Base-by-base conservation (phyloP, 352 stramenopile genomes). In the Aphanomyces astaci region DNA sequence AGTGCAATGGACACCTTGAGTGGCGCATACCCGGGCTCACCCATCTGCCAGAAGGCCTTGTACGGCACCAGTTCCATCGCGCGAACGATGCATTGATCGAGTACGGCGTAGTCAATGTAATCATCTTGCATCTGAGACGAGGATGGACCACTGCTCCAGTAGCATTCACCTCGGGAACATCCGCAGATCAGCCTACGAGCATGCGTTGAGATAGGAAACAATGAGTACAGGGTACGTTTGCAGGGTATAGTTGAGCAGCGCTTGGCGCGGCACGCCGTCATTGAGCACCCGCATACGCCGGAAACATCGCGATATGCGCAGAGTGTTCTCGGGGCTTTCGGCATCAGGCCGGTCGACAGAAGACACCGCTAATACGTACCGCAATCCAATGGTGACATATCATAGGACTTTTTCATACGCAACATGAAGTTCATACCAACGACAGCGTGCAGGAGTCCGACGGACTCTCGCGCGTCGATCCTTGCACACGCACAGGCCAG, bases 81-180 rank as follows among this genome's bases (percentile, higher is more conserved):
- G n/a, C 71, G 60, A 1, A 92, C 59, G 46, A 92, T 46, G 43
- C 73, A 80, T 51, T 73, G 67, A 4, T 74, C 56, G 28, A 71
- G 56, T 54, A 88, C 59, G 3, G 53, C 72, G 72, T 90, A 90
- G 67, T 88, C 81, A 56, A 92, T 83, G 64, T 78, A 81, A 60
- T 92, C 84, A 3, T 68, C 68, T 17, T 73, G 76, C 60, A 84
- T 73, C 63, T 79, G 66, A 46, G 86, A 72, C 11, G 73, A 72
- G 2, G 82, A 90, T 13, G 81, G 79, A 39, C 80, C 89, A 66
- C 84, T 59, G 81, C 83, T 92, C 81, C 82, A 92, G 66, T 92
- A 92, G 72, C 84, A 93, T 2, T 70, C 65, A 39, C 83, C 74
- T 63, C 65, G 77, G 1, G 80, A 79, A 66, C 84, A 93, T 53